phyloP scores from a whole-genome alignment of 2,329 filamentous ascomycete species.

The Aspergillus oerlinghausenensis region DNA sequence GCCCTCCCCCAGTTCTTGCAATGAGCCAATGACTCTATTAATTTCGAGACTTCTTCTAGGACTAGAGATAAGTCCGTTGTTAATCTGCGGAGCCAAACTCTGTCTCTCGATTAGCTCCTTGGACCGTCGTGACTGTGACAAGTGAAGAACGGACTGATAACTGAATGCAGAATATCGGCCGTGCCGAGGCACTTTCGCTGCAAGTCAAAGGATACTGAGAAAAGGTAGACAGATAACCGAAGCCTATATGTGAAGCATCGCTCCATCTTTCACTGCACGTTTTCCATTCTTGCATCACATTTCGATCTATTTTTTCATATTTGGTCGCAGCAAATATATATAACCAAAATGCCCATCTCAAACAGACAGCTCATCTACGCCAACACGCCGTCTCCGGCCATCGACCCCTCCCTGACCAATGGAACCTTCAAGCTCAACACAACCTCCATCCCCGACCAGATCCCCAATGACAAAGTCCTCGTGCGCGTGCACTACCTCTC shows the following conservation, averaged over 20 bases:
- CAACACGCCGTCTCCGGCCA: constrained; percentile 30
- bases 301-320: neutral
- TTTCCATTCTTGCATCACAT: constrained; percentile 10
- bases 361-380: constrained; percentile 36
- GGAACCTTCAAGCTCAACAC: constrained; percentile 34
- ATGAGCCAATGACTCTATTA: neutral
- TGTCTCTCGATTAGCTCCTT: neutral
- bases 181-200: neutral
- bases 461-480: constrained; percentile 55
- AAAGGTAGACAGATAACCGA: neutral
- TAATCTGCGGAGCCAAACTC: neutral
- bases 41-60: neutral
- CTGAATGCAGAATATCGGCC: neutral
- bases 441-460: constrained; percentile 21
- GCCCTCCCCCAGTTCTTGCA: neutral
- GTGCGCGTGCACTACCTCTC: constrained; percentile 59
- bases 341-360: constrained; percentile 18
- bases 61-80: neutral
- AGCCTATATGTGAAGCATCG: neutral
- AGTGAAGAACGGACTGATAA: neutral
- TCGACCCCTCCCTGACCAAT: constrained; percentile 30
- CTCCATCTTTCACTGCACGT: neutral
- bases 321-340: neutral
- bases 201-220: neutral
- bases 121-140: neutral